Evolutionary conservation across 2,329 filamentous ascomycete genomes (phyloP), one percentile per base, ranked within the genome.

Genomic region (Sporothrix euskadiensis): DNA sequence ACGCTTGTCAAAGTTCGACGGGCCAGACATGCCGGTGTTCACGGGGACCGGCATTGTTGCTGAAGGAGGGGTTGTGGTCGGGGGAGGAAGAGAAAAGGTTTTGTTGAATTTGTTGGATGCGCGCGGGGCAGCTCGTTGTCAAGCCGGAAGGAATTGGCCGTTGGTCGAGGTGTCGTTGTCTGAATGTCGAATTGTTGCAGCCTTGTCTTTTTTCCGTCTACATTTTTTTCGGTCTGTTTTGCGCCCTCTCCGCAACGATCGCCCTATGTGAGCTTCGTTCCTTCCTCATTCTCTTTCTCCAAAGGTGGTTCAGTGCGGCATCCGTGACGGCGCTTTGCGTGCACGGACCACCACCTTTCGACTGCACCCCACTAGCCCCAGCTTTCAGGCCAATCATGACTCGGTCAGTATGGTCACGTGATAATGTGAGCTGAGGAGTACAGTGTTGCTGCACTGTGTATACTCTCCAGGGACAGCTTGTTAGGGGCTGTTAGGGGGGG

Each of bases 1-100:
- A 88, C 87, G 81, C 82, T 89, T 89, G 80, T 89, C 87, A 75
- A 86, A 79, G 74, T 83, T 86, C 61, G 86, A 87, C 41, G 84
- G 85, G 76, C 85, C 86, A 78, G 75, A 76, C 73, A 75, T 78
- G 70, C 78, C 77, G 49, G 72, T 75, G 68, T 78, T 78, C 72
- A 77, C 77, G 12, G 80, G 79, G 59, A 79, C 79, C 70, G 80
- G 81, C 81, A 82, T 82, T 57, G 54, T 80, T 70, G 61, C 16
- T 47, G 30, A 14, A 35, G 56, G 66, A 52, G 63, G 19, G 59
- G 66, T 35, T 71, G 32, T 41, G 39, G 8, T 47, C 3, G n/a
- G 30, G 22, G 16, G 52, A 52, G 73, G 47, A 4, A 8, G 3
- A 10, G 19, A 10, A 3, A 10, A 39, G 44, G 8, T 2, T 9